Conservation (phyloP, 2,329 filamentous ascomycete species). For the Colletotrichum lini region DNA sequence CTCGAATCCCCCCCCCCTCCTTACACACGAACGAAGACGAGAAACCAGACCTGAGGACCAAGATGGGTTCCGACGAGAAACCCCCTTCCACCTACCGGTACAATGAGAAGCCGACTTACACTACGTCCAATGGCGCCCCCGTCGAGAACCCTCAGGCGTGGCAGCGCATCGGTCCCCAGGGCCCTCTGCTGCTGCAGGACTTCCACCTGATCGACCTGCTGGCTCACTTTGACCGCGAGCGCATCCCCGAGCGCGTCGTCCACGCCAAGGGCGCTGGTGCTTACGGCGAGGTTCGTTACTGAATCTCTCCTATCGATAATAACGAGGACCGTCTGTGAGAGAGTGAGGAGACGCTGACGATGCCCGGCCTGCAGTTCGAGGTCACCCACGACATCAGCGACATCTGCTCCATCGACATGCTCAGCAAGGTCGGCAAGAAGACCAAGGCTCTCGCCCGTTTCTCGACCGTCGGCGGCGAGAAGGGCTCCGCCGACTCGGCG, state of each 20-base stretch:
- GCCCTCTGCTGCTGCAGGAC: conserved; percentile 74
- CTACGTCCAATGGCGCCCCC: conserved; percentile 72
- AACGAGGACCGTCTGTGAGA: no score
- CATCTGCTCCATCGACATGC: conserved; percentile 66
- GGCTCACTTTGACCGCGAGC: conserved; percentile 66
- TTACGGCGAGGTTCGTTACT: conserved; percentile 57
- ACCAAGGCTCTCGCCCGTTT: conserved; percentile 78
- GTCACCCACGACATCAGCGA: conserved; percentile 65
- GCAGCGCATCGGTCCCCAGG: conserved; percentile 69
- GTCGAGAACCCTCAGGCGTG: conserved; percentile 63
- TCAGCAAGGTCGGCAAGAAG: conserved; percentile 76
- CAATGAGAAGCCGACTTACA: conserved; percentile 71
- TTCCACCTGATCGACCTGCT: conserved; percentile 76
- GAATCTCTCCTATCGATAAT: no score
- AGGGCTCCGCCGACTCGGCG: conserved; percentile 78
- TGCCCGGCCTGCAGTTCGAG: conserved; percentile 56
- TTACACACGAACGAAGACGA: conserved; percentile 15
- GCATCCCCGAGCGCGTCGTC: conserved; percentile 66
- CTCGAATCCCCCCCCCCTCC: neutral
- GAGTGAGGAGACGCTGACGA: neutral
- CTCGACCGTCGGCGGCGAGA: conserved; percentile 82
- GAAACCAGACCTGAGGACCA: conserved; percentile 43
- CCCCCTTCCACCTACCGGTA: conserved; percentile 66
- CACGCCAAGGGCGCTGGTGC: conserved; percentile 73
- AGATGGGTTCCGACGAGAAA: conserved; percentile 60